Percentiles rank a stretch among this genome's conserved stretches.
These are phyloP conservation scores for Tuber brumale DNA, from an alignment of 495 filamentous ascomycete genomes.

Conservation along the genomic window DNA sequence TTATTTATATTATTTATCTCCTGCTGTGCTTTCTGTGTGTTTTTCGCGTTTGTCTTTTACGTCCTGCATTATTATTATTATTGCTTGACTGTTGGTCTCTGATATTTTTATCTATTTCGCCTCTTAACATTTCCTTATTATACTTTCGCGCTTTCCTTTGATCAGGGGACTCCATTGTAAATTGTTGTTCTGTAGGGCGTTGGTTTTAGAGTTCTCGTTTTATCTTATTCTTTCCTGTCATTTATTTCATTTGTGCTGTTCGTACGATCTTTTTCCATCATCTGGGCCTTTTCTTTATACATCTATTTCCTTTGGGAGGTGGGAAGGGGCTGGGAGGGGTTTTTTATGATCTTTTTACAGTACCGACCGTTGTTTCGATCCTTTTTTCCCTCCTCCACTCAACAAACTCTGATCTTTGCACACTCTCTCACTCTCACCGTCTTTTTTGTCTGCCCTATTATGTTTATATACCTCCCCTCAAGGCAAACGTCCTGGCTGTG, in stretches of 20 bases:
- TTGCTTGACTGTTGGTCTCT: neutral
- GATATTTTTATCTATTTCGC: neutral
- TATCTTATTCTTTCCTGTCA: conserved; percentile 5
- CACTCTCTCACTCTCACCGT: neutral
- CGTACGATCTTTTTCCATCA: conserved; percentile 8
- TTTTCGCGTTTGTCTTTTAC: conserved; percentile 14
- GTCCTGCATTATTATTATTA: conserved; percentile 20
- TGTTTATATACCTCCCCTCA: neutral
- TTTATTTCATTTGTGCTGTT: conserved; percentile 7
- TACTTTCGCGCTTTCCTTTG: conserved; percentile 4
- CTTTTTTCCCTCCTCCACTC: neutral
- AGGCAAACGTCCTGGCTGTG: neutral
- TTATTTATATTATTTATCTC: conserved; percentile 19
- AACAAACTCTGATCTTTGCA: neutral
- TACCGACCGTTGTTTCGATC: neutral
- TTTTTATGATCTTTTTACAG: neutral
- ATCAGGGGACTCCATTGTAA: conserved; percentile 6
- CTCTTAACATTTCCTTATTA: neutral
- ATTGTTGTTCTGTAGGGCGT: conserved; percentile 3
- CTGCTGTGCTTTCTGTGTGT: conserved; percentile 9
- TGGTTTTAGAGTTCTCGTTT: conserved; percentile 5
- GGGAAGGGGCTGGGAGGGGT: neutral
- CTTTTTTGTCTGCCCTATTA: neutral
- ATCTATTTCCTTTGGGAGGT: neutral
- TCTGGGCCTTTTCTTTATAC: neutral